Evolutionary conservation across 306 rosid species (phyloP), one percentile per base, ranked within the genome.

Genomic region (Dryas alaskensis): DNA sequence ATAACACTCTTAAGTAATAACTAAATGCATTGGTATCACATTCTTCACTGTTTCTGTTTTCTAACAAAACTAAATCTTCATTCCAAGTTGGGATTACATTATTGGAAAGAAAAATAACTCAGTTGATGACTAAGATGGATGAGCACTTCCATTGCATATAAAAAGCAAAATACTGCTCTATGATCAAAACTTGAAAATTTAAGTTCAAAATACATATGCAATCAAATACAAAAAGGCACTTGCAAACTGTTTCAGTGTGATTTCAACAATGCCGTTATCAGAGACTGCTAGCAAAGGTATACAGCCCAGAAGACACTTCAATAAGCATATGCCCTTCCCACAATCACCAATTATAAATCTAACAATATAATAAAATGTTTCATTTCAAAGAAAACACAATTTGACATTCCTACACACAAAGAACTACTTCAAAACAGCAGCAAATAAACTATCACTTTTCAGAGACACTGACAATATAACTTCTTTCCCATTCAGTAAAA

Each of bases 1-100:
- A 59, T 10, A 65, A 73, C 69, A 77, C 22, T 47, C 45, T 45
- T 60, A 51, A 4, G 64, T 19, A 11, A 60, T 47, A 62, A 50
- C 40, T 4, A 14, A 64, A 51, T 52, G 31, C 7, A 44, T 19
- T 42, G 61, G 52, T 48, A 50, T 25, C 45, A 57, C 16, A 52
- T 12, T 59, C 54, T 72, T 65, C 67, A 22, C 14, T 27, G 17
- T n/a, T 45, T 43, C 7, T 40, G 48, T 44, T 27, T 9, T 69
- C 58, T 4, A 45, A 52, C 49, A 46, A 65, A 45, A 65, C 58
- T 25, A 67, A 11, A 27, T 49, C 57, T 49, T 67, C 44, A 49
- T 9, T 13, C 16, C n/a, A 14, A 10, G 50, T 39, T 37, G 51
- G 49, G 9, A 44, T 50, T 37, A 19, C 8, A 51, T 9, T 27